A percentile compares a stretch with the other conserved stretches of the same genome.
Evolutionary conservation across 2,329 filamentous ascomycete genomes (phyloP).

Genomic region (Ophiobolus disseminans): DNA sequence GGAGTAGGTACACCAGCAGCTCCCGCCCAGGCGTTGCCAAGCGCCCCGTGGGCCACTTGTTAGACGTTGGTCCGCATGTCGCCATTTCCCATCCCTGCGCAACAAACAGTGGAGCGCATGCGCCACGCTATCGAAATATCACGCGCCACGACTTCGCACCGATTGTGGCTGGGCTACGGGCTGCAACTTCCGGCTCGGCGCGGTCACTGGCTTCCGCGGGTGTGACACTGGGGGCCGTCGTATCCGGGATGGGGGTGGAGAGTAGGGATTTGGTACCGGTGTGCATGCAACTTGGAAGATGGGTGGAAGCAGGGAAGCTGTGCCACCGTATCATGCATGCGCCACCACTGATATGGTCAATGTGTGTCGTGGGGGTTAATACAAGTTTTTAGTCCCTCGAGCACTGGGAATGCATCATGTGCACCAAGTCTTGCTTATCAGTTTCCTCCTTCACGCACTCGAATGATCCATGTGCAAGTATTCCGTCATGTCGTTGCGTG

Average conservation of each 20-base stretch:
- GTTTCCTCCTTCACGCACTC: no score
- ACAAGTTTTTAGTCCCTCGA: no score
- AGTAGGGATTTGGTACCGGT: neutral
- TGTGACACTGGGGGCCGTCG: slow-evolving; percentile 1
- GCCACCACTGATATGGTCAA: no score
- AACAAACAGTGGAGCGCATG: slow-evolving; percentile 6
- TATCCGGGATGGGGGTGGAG: slow-evolving; percentile 3
- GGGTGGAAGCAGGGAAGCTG: neutral
- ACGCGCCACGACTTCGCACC: slow-evolving; percentile 12
- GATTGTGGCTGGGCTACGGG: slow-evolving; percentile 16
- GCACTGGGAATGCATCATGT: no score
- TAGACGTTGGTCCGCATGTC: slow-evolving; percentile 10
- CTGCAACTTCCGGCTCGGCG: slow-evolving; percentile 11
- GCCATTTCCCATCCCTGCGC: slow-evolving; percentile 5
- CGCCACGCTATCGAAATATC: slow-evolving; percentile 17
- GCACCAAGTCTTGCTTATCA: no score
- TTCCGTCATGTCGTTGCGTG: no score
- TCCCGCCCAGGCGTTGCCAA: slow-evolving; percentile 15
- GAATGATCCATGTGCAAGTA: no score
- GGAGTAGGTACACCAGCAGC: no score
- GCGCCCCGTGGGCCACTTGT: slow-evolving; percentile 7
- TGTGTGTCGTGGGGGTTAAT: no score
- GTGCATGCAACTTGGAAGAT: neutral
- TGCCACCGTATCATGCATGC: no score
- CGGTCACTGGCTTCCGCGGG: neutral